Base-by-base conservation (phyloP, 164 flowering plant species). In the Nelumbo lutea region DNA sequence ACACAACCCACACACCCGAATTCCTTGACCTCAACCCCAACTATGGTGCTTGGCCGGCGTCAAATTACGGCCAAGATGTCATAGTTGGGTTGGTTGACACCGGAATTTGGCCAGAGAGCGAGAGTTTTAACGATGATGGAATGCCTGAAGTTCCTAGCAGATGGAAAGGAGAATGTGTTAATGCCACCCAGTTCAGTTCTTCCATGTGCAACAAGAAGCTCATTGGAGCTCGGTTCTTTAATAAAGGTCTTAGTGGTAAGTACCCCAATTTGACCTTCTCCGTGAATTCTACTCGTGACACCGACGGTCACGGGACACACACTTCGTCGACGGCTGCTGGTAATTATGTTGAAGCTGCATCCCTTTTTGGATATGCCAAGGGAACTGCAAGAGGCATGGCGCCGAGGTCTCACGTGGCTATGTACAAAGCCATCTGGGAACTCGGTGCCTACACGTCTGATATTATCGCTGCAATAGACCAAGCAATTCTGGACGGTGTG, bases 21-120 rank as follows among this genome's bases (percentile, higher is more conserved):
- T 91, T 90, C 65, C 83, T 91, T 44, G 80, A 83, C 56, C 81
- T 91, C 2, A 83, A 62, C 38, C 7, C 81, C 1, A 41, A 55
- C 10, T 52, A 75, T 1, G 96, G 90, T 0, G 72, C 73, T 2
- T 85, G 90, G 91, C 81, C 87, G 1, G 74, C 38, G 1, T 77
- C 93, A 0, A 72, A 78, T 45, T 83, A 66, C 50, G 95, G 91
- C 41, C 50, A 77, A 56, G 90, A 79, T 50, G 83, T 88, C 48
- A 86, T 89, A 15, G 77, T 91, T 44, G 95, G 97, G 27, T 11
- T 91, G 52, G 69, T 91, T 2, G 97, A 91, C 67, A 77, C 87
- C 4, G 95, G 97, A 14, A 51, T 91, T 43, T 91, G 95, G 95
- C 97, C 97, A 1, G 95, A 91, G 72, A 89, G 91, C 46, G 64